These are phyloP conservation scores for Sisymbrium altissimum DNA, from an alignment of 345 rosid genomes.

Conservation along the genomic window DNA sequence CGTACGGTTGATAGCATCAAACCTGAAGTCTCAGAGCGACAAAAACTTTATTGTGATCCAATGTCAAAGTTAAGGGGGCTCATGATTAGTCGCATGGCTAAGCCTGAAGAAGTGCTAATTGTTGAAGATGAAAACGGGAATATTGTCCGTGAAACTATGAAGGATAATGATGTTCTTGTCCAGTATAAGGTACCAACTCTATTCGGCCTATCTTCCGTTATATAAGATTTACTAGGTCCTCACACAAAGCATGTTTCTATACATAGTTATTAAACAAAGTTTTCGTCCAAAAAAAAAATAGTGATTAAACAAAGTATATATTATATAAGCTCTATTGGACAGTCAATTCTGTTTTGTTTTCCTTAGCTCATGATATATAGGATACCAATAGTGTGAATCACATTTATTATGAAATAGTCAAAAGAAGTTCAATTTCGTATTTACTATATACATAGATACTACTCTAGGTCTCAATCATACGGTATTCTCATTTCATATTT, in stretches of 20 bases:
- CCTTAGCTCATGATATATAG: background rate
- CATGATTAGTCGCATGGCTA: constrained; percentile 97
- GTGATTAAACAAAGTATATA: background rate
- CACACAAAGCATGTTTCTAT: background rate
- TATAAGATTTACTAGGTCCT: background rate
- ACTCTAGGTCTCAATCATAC: background rate
- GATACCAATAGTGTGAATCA: background rate
- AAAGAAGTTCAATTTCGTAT: background rate
- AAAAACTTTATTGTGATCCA: constrained; percentile 70
- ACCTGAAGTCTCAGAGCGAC: constrained; percentile 56
- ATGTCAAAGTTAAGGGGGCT: constrained; percentile 87
- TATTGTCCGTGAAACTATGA: constrained; percentile 97
- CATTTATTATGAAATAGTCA: background rate
- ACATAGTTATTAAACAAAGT: background rate
- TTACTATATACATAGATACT: background rate
- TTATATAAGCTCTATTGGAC: background rate
- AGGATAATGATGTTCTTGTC: constrained; percentile 97
- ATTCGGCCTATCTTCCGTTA: background rate
- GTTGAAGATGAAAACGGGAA: constrained; percentile 99
- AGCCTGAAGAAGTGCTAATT: constrained; percentile 95
- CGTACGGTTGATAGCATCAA: constrained; percentile 71
- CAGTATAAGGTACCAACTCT: constrained; percentile 73
- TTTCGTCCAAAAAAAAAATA: no score
- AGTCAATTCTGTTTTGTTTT: background rate
- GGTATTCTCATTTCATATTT: constrained; percentile 1